These are phyloP conservation scores for Aspergillus ellipticus DNA, from an alignment of 495 filamentous ascomycete species.

Conservation along the genomic window DNA sequence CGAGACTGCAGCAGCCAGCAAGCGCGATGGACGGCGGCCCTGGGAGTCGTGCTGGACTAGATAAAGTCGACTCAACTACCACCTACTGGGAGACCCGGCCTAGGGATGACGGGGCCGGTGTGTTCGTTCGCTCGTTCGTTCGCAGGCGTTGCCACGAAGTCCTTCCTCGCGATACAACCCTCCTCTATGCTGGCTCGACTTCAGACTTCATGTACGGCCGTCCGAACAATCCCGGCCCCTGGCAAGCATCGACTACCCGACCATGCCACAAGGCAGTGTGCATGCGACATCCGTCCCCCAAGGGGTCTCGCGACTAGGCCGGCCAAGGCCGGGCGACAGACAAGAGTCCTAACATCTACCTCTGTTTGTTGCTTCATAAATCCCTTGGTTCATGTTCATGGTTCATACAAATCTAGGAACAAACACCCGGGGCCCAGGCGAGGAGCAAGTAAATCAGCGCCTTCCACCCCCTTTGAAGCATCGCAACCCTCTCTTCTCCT, in stretches of 20 bases:
- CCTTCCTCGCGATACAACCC: neutral
- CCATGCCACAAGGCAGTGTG: slow-evolving; percentile 17
- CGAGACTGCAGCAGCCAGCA: neutral
- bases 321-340: neutral
- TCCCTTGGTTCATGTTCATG: slow-evolving; percentile 1
- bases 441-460: neutral
- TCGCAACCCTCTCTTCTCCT: neutral
- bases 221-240: neutral
- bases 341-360: slow-evolving; percentile 14
- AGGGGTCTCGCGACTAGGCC: slow-evolving; percentile 4
- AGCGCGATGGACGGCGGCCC: neutral
- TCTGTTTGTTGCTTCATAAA: slow-evolving; percentile 2
- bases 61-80: neutral
- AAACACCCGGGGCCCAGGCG: neutral
- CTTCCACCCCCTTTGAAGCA: neutral
- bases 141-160: too few species aligned
- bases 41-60: neutral
- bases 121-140: too few species aligned
- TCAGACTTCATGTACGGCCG: neutral
- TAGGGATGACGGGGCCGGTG: too few species aligned
- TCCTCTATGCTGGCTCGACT: neutral
- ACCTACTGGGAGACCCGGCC: neutral
- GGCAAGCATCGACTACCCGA: slow-evolving; percentile 2
- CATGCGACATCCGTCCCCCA: slow-evolving; percentile 13
- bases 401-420: slow-evolving; percentile 15